Conservation (phyloP, 2,329 filamentous ascomycete genomes). For the Talaromyces sp. region DNA sequence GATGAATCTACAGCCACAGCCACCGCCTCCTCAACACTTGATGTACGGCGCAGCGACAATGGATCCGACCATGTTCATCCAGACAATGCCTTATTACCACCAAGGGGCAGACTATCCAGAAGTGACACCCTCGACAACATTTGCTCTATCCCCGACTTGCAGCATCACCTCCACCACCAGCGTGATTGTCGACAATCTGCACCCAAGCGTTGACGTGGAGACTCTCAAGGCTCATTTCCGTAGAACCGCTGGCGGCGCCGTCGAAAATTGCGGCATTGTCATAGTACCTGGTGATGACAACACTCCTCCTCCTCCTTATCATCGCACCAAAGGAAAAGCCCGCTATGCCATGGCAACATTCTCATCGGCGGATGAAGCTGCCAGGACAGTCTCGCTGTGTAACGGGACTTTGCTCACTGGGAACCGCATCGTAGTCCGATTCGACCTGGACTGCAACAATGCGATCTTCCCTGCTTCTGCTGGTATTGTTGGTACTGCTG, state of each 20-base stretch:
- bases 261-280: conserved; percentile 28
- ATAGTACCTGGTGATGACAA: no score
- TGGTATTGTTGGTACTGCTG: background rate
- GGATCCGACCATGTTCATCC: background rate
- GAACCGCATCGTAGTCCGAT: conserved; percentile 26
- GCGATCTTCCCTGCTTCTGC: background rate
- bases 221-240: conserved; percentile 25
- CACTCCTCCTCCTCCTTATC: conserved; percentile 5
- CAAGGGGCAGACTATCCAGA: background rate
- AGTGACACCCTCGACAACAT: background rate
- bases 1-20: background rate
- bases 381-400: conserved; percentile 25
- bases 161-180: background rate
- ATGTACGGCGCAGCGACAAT: background rate
- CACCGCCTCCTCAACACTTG: background rate
- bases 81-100: background rate
- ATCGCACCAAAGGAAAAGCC: conserved; percentile 11
- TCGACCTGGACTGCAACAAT: conserved; percentile 19
- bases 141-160: background rate
- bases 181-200: conserved; percentile 24
- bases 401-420: conserved; percentile 30
- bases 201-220: conserved; percentile 20
- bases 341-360: conserved; percentile 25
- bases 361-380: conserved; percentile 26
- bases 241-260: conserved; percentile 16